These are phyloP conservation scores for Aureobasidium uvarum DNA, from an alignment of 2,329 filamentous ascomycete genomes.

Conservation along the genomic window DNA sequence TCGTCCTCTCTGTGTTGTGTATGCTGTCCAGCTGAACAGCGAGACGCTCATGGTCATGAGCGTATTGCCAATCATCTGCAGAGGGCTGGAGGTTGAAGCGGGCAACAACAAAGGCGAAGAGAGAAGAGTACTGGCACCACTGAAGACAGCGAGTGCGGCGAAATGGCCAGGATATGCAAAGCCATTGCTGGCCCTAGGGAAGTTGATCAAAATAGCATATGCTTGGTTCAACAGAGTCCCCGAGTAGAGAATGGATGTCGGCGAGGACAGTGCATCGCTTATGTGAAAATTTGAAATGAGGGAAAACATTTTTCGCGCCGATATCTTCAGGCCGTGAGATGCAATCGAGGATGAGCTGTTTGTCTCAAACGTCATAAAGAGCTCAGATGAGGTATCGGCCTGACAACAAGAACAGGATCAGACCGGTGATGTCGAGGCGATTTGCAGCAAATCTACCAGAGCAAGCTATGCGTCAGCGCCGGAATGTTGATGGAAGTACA, in stretches of 20 bases:
- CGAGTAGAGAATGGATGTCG: conserved; percentile 6
- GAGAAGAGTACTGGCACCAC: conserved; percentile 4
- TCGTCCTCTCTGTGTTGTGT: conserved; percentile 18
- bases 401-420: not conserved
- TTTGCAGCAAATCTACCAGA: not conserved
- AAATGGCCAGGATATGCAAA: conserved; percentile 22
- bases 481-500: not conserved
- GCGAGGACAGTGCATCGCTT: not conserved
- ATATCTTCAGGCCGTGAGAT: not conserved
- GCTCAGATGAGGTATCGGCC: not conserved
- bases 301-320: not conserved
- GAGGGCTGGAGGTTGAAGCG: not conserved
- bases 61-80: not conserved
- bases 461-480: not conserved
- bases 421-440: not conserved
- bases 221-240: conserved; percentile 3
- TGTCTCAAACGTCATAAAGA: not conserved
- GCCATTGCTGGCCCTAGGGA: conserved; percentile 21
- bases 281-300: not conserved
- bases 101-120: not conserved
- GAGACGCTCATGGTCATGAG: conserved; percentile 8
- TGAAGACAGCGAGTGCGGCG: conserved; percentile 5
- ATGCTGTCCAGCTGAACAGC: conserved; percentile 18
- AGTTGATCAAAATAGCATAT: conserved; percentile 18
- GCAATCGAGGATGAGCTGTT: not conserved